Conservation (phyloP, 768 basidiomycete genomes). For the Termitomyces sp. region DNA sequence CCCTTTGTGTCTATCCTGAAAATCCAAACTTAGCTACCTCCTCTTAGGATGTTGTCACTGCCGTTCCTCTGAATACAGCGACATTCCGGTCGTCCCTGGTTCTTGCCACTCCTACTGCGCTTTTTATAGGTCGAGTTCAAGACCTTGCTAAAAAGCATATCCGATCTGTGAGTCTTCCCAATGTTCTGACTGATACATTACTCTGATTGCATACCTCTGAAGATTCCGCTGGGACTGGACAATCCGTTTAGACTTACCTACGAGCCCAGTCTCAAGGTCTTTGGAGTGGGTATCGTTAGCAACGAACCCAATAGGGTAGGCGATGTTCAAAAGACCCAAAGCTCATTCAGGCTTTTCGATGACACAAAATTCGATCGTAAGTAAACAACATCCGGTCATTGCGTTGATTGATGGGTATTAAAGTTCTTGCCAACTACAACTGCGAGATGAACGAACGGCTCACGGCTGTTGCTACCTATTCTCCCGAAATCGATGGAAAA, state of each 20-base stretch:
- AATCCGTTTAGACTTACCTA: slow-evolving; percentile 69
- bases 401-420: not conserved
- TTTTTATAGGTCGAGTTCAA: slow-evolving; percentile 64
- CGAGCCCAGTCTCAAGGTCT: slow-evolving; percentile 46
- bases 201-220: slow-evolving; percentile 3
- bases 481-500: slow-evolving; percentile 23
- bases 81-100: slow-evolving; percentile 53
- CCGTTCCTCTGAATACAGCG: slow-evolving; percentile 43
- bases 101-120: slow-evolving; percentile 46
- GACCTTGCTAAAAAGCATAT: slow-evolving; percentile 80
- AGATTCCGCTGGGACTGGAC: slow-evolving; percentile 73
- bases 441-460: slow-evolving; percentile 60
- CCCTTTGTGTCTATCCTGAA: not conserved
- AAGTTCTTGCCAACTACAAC: slow-evolving; percentile 45
- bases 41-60: slow-evolving; percentile 47
- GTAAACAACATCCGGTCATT: not conserved
- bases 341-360: slow-evolving; percentile 66
- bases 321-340: slow-evolving; percentile 38
- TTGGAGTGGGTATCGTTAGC: slow-evolving; percentile 65
- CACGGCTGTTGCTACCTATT: slow-evolving; percentile 43
- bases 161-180: slow-evolving; percentile 50
- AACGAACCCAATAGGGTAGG: slow-evolving; percentile 52
- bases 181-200: not conserved
- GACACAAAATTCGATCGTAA: slow-evolving; percentile 60
- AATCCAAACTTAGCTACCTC: not conserved